phyloP scores from a whole-genome alignment of 2,329 filamentous ascomycete genomes.

The Cladophialophora bantiana region DNA sequence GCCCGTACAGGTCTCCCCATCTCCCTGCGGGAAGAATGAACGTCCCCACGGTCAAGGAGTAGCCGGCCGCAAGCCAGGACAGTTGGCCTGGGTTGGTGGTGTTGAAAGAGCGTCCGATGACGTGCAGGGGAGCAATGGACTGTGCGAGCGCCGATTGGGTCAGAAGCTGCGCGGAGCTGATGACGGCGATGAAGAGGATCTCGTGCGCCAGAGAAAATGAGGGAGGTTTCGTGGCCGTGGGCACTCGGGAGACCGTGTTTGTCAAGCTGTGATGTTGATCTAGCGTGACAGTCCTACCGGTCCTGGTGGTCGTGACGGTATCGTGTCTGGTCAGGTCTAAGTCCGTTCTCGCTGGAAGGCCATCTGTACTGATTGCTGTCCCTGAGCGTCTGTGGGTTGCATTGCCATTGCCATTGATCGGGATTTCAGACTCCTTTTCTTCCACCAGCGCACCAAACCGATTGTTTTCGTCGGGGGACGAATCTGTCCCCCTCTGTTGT shows the following conservation, averaged over 20 bases:
- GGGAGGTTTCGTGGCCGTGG: slow-evolving; percentile 19
- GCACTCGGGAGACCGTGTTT: slow-evolving; percentile 16
- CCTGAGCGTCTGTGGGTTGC: background rate
- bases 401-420: background rate
- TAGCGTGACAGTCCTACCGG: background rate
- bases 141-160: slow-evolving; percentile 46
- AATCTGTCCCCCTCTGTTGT: background rate
- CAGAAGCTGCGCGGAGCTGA: slow-evolving; percentile 56
- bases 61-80: slow-evolving; percentile 58
- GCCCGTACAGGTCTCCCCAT: slow-evolving; percentile 59
- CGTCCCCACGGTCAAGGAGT: slow-evolving; percentile 58
- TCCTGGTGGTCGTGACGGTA: background rate
- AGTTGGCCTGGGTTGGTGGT: slow-evolving; percentile 50
- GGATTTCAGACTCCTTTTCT: background rate
- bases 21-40: slow-evolving; percentile 60
- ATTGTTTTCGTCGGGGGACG: background rate
- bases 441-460: background rate
- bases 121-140: slow-evolving; percentile 51
- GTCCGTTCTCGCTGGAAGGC: background rate
- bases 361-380: background rate
- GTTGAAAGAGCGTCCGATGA: slow-evolving; percentile 55
- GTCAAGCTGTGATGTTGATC: slow-evolving; percentile 9
- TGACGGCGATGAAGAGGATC: slow-evolving; percentile 49
- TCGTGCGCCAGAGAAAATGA: slow-evolving; percentile 34
- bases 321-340: background rate